phyloP scores from a whole-genome alignment of 345 rosid genomes.

The Citrus maxima region DNA sequence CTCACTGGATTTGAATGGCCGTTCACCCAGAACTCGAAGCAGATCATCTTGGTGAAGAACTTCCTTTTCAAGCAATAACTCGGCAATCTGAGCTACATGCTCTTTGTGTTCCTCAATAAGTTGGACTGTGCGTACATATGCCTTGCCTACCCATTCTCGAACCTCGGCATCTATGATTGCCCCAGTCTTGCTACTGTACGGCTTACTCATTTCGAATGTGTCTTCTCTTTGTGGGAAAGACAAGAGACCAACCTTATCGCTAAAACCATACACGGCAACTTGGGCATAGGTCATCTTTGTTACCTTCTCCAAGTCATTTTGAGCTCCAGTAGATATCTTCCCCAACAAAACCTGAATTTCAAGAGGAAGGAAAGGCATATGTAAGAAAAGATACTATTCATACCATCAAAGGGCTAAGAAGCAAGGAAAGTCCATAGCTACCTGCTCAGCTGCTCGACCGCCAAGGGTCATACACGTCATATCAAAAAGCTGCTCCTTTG shows the following conservation, averaged over 20 bases:
- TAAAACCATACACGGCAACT: conserved; percentile 93
- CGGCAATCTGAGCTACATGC: conserved; percentile 74
- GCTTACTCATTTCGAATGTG: conserved; percentile 65
- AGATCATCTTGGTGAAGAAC: conserved; percentile 86
- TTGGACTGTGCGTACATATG: conserved; percentile 58
- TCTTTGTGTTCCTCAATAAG: conserved; percentile 75
- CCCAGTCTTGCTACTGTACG: conserved; percentile 89
- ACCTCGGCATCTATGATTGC: conserved; percentile 83
- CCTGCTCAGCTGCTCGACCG: conserved; percentile 99
- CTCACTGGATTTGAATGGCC: conserved; percentile 72
- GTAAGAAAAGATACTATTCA: background rate
- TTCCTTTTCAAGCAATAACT: conserved; percentile 79
- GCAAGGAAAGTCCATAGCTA: conserved; percentile 8
- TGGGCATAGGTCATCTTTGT: conserved; percentile 96
- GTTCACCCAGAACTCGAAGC: conserved; percentile 64
- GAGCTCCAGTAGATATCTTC: conserved; percentile 90
- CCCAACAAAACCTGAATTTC: conserved; percentile 70
- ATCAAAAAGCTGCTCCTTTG: conserved; percentile 94
- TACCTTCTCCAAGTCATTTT: conserved; percentile 93
- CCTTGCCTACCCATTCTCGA: conserved; percentile 84
- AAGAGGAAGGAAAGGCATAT: background rate
- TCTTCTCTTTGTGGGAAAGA: conserved; percentile 90
- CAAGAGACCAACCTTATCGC: conserved; percentile 92
- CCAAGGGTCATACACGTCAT: conserved; percentile 98
- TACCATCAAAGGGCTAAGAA: background rate